These are phyloP conservation scores for Asterochloris erici DNA, from an alignment of 139 green algal genomes.

Conservation along the genomic window DNA sequence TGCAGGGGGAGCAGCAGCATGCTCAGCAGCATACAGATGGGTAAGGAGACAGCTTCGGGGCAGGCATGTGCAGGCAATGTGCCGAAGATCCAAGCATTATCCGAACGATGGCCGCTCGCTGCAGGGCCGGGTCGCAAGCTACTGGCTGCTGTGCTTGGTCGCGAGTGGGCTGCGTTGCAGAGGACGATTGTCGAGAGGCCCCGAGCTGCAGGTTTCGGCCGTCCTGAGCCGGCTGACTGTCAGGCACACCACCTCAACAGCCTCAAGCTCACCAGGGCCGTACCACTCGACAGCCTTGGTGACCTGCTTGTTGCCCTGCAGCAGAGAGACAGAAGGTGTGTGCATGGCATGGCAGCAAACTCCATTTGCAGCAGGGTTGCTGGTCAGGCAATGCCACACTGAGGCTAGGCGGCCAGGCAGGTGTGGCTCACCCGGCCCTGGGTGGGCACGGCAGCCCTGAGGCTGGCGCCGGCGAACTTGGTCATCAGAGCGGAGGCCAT, in stretches of 20 bases:
- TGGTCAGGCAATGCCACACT: neutral
- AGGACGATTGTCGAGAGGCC: too few relatives aligned
- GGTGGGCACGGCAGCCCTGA: conserved; percentile 15
- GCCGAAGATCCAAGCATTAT: conserved; percentile 16
- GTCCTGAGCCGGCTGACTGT: too few relatives aligned
- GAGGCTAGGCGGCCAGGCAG: too few relatives aligned
- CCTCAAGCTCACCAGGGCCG: conserved; percentile 29
- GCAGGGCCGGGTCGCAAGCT: too few relatives aligned
- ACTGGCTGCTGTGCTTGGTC: too few relatives aligned
- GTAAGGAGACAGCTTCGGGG: neutral
- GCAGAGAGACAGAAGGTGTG: neutral
- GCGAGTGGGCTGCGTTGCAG: too few relatives aligned
- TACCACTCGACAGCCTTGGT: conserved; percentile 66
- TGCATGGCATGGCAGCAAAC: neutral
- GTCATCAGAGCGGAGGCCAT: conserved; percentile 24
- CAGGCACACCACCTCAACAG: conserved; percentile 27
- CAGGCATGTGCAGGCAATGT: neutral
- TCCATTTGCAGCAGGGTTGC: too few relatives aligned
- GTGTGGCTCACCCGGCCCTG: conserved; percentile 8
- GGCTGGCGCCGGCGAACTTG: conserved; percentile 19
- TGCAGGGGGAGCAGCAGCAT: conserved; percentile 14
- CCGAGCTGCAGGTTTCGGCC: too few relatives aligned
- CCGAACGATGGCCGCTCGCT: too few relatives aligned
- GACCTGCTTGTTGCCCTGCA: conserved; percentile 44
- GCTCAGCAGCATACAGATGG: neutral